A percentile compares a stretch with the other conserved stretches of the same genome.
These are phyloP conservation scores for Blastobotrys malaysiensis DNA, from an alignment of 1,139 yeast genomes.

Conservation along the genomic window DNA sequence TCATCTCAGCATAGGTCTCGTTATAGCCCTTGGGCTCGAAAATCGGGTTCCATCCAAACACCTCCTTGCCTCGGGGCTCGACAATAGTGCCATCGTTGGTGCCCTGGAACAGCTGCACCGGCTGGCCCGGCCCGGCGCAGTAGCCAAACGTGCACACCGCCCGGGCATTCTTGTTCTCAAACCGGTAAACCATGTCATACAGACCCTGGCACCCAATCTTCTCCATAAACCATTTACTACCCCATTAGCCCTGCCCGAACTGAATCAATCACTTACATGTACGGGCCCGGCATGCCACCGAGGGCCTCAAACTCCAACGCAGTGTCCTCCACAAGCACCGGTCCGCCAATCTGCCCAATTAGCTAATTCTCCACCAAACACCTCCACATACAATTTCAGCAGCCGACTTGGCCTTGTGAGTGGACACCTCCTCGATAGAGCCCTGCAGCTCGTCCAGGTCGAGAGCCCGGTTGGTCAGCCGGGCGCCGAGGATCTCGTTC, in stretches of 20 bases:
- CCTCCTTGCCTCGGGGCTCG: conserved; percentile 63
- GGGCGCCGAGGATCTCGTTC: conserved; percentile 62
- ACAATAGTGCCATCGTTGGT: conserved; percentile 77
- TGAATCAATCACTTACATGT: conserved; percentile 6
- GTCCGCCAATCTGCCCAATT: conserved; percentile 44
- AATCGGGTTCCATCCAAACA: conserved; percentile 93
- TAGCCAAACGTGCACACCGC: conserved; percentile 93
- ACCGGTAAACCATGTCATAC: conserved; percentile 70
- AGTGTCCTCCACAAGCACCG: conserved; percentile 94
- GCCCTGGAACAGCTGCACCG: conserved; percentile 77
- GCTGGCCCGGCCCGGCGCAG: conserved; percentile 73
- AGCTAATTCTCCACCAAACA: background rate
- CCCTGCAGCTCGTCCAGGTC: conserved; percentile 94
- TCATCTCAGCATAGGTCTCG: conserved; percentile 86
- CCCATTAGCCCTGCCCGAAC: too few relatives aligned
- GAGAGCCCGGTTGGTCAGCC: conserved; percentile 48
- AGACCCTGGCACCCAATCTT: conserved; percentile 68
- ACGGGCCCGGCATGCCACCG: conserved; percentile 86
- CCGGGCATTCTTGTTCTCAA: conserved; percentile 76
- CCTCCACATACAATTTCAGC: conserved; percentile 41
- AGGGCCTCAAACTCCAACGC: conserved; percentile 79
- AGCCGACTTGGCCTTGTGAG: conserved; percentile 74
- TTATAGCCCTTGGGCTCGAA: conserved; percentile 68
- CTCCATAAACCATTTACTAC: conserved; percentile 78
- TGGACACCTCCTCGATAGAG: conserved; percentile 72